Conservation (phyloP, 164 flowering plant genomes). For the Umbilicus rupestris region DNA sequence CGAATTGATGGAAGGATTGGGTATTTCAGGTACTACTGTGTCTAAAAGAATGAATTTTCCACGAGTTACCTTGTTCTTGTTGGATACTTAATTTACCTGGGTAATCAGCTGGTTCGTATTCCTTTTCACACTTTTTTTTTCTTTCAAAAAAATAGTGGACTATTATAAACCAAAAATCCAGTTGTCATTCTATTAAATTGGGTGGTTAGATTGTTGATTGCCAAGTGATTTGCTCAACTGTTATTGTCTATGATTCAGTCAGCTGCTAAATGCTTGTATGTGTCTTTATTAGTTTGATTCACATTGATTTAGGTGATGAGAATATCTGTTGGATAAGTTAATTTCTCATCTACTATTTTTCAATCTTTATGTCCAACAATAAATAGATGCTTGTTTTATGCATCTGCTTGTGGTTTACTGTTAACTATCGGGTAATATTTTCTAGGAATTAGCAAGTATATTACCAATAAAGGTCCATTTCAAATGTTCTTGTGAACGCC, state of each 20-base stretch:
- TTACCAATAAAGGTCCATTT: too few species aligned
- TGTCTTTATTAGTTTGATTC: background rate
- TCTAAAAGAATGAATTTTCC: background rate
- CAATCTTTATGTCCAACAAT: too few species aligned
- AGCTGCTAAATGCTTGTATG: background rate
- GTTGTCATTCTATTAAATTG: background rate
- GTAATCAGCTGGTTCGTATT: background rate
- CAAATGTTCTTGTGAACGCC: too few species aligned
- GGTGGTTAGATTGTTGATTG: background rate
- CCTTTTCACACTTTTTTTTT: too few species aligned
- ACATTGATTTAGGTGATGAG: background rate
- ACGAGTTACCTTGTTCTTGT: background rate
- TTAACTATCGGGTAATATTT: too few species aligned
- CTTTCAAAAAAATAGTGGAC: background rate
- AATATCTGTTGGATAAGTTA: too few species aligned
- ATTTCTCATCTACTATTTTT: too few species aligned
- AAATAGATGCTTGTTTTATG: too few species aligned
- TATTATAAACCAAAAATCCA: background rate
- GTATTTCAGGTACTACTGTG: conserved; percentile 43
- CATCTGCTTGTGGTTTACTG: too few species aligned
- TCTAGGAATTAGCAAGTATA: too few species aligned
- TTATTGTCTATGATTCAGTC: background rate
- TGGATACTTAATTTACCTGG: background rate
- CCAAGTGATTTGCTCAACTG: background rate
- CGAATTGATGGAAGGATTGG: conserved; percentile 42